These are phyloP conservation scores for Epichloe typhina DNA, from an alignment of 2,329 filamentous ascomycete species.

Conservation along the genomic window DNA sequence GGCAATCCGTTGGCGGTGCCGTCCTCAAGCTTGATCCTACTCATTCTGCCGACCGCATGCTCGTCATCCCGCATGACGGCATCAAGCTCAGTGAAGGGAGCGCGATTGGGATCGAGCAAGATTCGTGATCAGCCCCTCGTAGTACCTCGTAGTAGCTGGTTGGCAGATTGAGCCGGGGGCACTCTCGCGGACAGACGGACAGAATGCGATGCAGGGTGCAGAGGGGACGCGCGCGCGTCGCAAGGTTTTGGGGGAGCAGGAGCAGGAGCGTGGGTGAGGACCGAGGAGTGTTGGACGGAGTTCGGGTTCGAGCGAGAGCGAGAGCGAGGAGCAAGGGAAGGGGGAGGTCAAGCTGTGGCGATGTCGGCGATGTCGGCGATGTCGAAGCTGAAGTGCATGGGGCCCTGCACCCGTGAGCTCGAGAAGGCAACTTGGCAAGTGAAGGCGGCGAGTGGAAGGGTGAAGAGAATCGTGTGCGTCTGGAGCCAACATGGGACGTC, in stretches of 20 bases:
- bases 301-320: background rate
- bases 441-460: background rate
- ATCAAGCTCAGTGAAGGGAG: background rate
- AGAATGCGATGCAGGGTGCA: background rate
- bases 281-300: background rate
- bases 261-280: background rate
- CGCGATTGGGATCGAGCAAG: background rate
- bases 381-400: conserved; percentile 9
- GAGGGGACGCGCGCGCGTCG: background rate
- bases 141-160: background rate
- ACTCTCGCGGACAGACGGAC: background rate
- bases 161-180: background rate
- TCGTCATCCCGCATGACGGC: conserved; percentile 28
- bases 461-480: conserved; percentile 1
- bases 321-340: background rate
- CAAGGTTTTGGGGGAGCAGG: background rate
- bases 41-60: conserved; percentile 27
- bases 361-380: background rate
- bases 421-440: background rate
- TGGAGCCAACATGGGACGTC: too few species aligned
- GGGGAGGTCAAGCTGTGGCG: background rate
- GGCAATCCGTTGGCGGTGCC: conserved; percentile 21
- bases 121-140: too few species aligned
- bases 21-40: conserved; percentile 32
- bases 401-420: conserved; percentile 9